phyloP scores from a whole-genome alignment of 2,329 filamentous ascomycete genomes.

The Calonectria pauciramosa region DNA sequence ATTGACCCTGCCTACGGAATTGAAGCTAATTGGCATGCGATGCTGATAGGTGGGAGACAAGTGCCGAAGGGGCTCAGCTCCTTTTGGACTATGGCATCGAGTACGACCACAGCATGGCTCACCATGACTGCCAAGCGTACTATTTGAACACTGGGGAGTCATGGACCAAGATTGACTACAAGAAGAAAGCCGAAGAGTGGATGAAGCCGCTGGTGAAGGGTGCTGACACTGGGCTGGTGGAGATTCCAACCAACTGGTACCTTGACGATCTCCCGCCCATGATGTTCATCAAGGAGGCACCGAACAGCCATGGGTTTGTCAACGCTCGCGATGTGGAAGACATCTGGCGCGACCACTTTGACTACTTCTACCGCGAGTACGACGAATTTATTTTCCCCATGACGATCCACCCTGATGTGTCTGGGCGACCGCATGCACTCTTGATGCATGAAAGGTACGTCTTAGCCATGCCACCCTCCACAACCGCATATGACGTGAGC shows the following conservation, averaged over 20 bases:
- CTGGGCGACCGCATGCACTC: slow-evolving; percentile 78
- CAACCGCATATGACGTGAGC: background rate
- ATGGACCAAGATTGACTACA: slow-evolving; percentile 78
- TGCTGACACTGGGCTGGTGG: slow-evolving; percentile 72
- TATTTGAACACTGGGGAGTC: slow-evolving; percentile 75
- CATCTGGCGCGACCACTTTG: slow-evolving; percentile 76
- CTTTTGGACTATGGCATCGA: slow-evolving; percentile 77
- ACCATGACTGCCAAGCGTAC: slow-evolving; percentile 77
- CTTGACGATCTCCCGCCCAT: slow-evolving; percentile 76
- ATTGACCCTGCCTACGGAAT: no score
- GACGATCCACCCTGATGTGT: slow-evolving; percentile 82
- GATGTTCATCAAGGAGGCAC: slow-evolving; percentile 79
- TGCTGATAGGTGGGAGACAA: slow-evolving; percentile 74
- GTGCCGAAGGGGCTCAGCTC: slow-evolving; percentile 75
- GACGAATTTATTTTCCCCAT: slow-evolving; percentile 84
- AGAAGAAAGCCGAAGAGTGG: slow-evolving; percentile 46
- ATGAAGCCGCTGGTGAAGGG: slow-evolving; percentile 70
- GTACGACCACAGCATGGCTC: slow-evolving; percentile 75
- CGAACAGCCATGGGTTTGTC: slow-evolving; percentile 75
- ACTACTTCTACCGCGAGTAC: slow-evolving; percentile 83
- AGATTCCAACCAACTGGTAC: slow-evolving; percentile 74
- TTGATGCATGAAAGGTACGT: slow-evolving; percentile 74
- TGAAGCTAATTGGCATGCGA: background rate
- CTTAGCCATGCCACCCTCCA: background rate
- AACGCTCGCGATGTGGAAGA: slow-evolving; percentile 73